These are phyloP conservation scores for Melastoma candidum DNA, from an alignment of 441 rosid species.

Conservation along the genomic window DNA sequence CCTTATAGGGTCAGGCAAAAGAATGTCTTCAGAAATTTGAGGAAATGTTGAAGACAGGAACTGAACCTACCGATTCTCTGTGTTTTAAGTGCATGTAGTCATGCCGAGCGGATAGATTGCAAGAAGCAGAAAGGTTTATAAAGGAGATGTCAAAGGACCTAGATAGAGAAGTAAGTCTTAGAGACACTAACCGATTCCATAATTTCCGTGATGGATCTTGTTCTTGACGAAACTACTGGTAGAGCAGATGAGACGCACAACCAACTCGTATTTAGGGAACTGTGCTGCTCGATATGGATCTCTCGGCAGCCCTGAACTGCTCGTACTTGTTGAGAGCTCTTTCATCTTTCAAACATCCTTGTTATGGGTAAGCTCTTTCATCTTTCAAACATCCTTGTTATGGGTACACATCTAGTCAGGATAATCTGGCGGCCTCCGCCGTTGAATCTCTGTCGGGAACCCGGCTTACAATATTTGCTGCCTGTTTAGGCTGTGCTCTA, in stretches of 20 bases:
- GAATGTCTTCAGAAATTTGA: conserved; percentile 24
- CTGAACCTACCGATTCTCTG: conserved; percentile 33
- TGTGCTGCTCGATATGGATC: too few relatives aligned
- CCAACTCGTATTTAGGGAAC: too few relatives aligned
- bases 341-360: too few relatives aligned
- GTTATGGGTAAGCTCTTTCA: too few relatives aligned
- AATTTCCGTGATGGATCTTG: conserved; percentile 30
- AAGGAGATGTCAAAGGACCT: conserved; percentile 26
- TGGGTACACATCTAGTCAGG: too few relatives aligned
- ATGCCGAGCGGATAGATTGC: conserved; percentile 37
- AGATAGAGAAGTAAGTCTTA: conserved; percentile 27
- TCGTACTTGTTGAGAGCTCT: too few relatives aligned
- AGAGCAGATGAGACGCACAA: background rate
- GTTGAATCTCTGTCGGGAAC: too few relatives aligned
- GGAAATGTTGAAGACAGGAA: conserved; percentile 28
- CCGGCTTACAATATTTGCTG: too few relatives aligned
- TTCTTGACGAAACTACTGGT: conserved; percentile 19
- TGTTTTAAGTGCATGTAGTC: conserved; percentile 46
- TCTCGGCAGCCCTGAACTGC: too few relatives aligned
- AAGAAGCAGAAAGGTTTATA: conserved; percentile 28
- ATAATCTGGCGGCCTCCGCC: too few relatives aligned
- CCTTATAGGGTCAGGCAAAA: conserved; percentile 39
- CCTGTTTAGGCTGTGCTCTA: too few relatives aligned
- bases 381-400: too few relatives aligned
- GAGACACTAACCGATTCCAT: conserved; percentile 37